Base-by-base conservation (phyloP, 2,329 filamentous ascomycete genomes). In the Aureobasidium sp. region DNA sequence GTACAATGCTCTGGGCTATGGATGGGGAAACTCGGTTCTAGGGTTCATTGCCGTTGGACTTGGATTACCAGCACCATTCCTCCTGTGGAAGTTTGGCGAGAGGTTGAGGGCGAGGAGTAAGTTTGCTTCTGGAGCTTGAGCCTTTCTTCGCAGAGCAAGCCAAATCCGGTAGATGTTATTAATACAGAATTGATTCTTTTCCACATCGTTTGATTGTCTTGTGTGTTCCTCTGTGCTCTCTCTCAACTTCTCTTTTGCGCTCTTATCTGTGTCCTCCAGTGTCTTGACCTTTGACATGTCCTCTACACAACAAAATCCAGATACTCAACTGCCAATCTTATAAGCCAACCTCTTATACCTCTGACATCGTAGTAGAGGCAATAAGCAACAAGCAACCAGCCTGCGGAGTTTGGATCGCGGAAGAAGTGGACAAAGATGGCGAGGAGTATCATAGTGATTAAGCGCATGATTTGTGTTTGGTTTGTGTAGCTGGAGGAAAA, bases 21-120 rank as follows among this genome's bases (percentile, higher is more conserved):
- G 78, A 3, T 81, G 79, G 79, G 79, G 79, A 0, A 81, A 79
- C 59, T 76, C 75, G 70, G 68, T 85, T 72, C 65, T 88, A 70
- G 80, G 81, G 66, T 80, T 85, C 59, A 71, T 85, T 29, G 79
- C 78, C 0, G 66, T 86, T 6, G 79, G 68, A 0, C 67, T 86
- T 42, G 81, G 81, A 0, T 72, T 80, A 54, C 76, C 81, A 1
- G 77, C 76, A 13, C 41, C 9, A n/a, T 27, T 27, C 41, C 41
- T 21, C 4, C 8, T 44, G 8, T 25, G n/a, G 21, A 74, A 72
- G 62, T 76, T 73, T 65, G 76, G 76, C 3, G 70, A 72, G 50
- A 68, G 63, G 37, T 62, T 77, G 64, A 64, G 72, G 39, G 67
- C 25, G 21, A 60, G 30, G 34, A 55, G n/a, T 25, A 21, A 21